A percentile compares a stretch with the other conserved stretches of the same genome.
Conservation (phyloP, 192 early-diverging fungal species). For the Helicostylum pulchrum region DNA sequence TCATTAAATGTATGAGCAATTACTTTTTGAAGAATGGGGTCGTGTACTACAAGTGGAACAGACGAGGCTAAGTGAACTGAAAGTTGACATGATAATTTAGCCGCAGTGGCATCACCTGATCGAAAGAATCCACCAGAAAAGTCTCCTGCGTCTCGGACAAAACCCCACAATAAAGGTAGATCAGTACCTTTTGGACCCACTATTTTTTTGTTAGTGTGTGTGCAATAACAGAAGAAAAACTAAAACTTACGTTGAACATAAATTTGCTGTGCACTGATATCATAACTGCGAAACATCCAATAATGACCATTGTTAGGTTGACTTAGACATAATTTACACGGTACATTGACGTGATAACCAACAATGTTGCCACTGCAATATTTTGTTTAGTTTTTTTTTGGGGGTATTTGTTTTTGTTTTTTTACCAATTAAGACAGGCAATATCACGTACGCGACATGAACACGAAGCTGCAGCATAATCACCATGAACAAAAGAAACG, state of each 20-base stretch:
- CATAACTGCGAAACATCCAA: constrained; percentile 85
- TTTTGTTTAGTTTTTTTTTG: neutral
- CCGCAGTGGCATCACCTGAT: neutral
- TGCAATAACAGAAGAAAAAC: neutral
- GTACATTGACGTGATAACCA: constrained; percentile 80
- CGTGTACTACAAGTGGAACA: neutral
- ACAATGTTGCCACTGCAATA: constrained; percentile 65
- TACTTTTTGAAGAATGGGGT: neutral
- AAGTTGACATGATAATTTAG: constrained; percentile 4
- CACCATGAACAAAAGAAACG: constrained; percentile 12
- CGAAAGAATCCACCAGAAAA: constrained; percentile 5
- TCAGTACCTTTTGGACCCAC: constrained; percentile 8
- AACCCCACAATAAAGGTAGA: constrained; percentile 12
- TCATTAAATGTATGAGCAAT: neutral
- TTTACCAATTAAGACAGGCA: constrained; percentile 10
- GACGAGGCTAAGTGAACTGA: neutral
- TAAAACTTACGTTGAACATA: constrained; percentile 5
- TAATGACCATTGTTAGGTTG: constrained; percentile 96
- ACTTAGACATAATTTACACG: constrained; percentile 84
- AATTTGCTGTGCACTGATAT: constrained; percentile 2
- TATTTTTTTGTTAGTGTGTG: neutral
- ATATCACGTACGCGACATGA: constrained; percentile 14
- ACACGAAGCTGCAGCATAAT: constrained; percentile 16
- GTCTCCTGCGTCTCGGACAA: constrained; percentile 12
- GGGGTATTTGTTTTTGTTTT: neutral